Evolutionary conservation across 129 eudicot genomes (phyloP).

Genomic region (Escallonia herrerae): DNA sequence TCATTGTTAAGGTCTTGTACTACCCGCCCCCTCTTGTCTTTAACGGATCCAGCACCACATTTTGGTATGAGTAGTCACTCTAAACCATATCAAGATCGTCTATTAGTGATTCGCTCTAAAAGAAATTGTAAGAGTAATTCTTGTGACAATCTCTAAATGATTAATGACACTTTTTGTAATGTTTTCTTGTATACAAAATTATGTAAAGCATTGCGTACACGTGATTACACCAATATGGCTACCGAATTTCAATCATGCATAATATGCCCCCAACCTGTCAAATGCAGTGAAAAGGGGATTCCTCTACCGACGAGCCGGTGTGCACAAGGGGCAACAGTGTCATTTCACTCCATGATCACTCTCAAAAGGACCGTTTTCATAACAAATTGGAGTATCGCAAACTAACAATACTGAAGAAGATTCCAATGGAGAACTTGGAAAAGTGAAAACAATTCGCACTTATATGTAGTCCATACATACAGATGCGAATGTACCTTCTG

Average conservation of each 20-base stretch:
- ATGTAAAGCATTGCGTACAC: too few species aligned
- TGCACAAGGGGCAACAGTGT: background rate
- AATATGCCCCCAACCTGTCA: background rate
- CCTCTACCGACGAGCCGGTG: background rate
- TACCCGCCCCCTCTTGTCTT: constrained; percentile 21
- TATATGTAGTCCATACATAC: background rate
- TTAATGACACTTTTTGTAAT: background rate
- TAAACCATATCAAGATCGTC: background rate
- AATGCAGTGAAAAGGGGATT: background rate
- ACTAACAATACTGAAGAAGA: constrained; percentile 14
- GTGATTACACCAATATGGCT: too few species aligned
- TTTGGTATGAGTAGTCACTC: too few species aligned
- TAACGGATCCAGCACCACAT: background rate
- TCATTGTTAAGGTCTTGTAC: constrained; percentile 19
- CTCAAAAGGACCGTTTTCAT: background rate
- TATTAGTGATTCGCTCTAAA: background rate
- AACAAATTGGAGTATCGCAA: background rate
- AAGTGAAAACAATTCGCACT: background rate
- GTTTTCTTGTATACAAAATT: too few species aligned
- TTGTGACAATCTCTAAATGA: too few species aligned
- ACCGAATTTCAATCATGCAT: too few species aligned
- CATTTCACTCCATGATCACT: background rate
- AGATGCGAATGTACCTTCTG: background rate
- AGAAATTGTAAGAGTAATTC: too few species aligned
- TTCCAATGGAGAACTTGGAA: background rate